A percentile compares a stretch with the other conserved stretches of the same genome.
Evolutionary conservation across 164 flowering plant species (phyloP).

Genomic region (Nelumbo lutea): DNA sequence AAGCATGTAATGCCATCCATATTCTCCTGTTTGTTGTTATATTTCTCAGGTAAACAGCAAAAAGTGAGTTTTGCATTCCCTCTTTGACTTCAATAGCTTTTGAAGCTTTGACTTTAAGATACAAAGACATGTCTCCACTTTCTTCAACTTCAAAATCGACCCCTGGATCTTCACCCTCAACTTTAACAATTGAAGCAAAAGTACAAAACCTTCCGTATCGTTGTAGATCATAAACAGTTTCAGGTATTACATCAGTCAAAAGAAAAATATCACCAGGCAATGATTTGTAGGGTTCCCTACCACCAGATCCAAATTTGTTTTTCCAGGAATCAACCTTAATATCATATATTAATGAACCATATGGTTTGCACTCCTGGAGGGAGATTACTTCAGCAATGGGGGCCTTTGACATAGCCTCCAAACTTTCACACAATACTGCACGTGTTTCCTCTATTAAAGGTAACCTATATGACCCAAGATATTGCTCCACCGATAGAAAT

Average conservation of each 20-base stretch:
- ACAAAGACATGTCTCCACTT: constrained; percentile 10
- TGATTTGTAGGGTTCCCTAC: constrained; percentile 42
- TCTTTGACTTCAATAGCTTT: constrained; percentile 19
- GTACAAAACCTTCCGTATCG: constrained; percentile 32
- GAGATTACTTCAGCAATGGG: constrained; percentile 44
- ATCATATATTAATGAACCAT: constrained; percentile 27
- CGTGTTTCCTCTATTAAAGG: constrained; percentile 66
- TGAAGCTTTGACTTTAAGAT: constrained; percentile 37
- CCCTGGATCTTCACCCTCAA: constrained; percentile 9
- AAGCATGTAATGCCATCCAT: constrained; percentile 40
- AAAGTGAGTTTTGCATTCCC: constrained; percentile 26
- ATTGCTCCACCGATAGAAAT: constrained; percentile 42
- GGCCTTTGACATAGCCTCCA: constrained; percentile 41
- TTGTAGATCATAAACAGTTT: constrained; percentile 32
- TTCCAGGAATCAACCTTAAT: constrained; percentile 48
- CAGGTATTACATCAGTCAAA: constrained; percentile 43
- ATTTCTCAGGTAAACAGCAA: constrained; percentile 44
- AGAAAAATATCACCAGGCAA: constrained; percentile 56
- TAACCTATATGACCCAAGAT: constrained; percentile 37
- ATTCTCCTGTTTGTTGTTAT: constrained; percentile 48
- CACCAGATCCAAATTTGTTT: constrained; percentile 25
- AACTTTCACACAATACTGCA: constrained; percentile 32
- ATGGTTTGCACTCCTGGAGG: constrained; percentile 15
- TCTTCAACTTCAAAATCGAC: constrained; percentile 6
- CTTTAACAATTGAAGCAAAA: constrained; percentile 30